Percentiles rank a stretch among this genome's conserved stretches.
These are phyloP conservation scores for Haplosporangium sp. DNA, from an alignment of 371 early-diverging fungal species.

Conservation along the genomic window DNA sequence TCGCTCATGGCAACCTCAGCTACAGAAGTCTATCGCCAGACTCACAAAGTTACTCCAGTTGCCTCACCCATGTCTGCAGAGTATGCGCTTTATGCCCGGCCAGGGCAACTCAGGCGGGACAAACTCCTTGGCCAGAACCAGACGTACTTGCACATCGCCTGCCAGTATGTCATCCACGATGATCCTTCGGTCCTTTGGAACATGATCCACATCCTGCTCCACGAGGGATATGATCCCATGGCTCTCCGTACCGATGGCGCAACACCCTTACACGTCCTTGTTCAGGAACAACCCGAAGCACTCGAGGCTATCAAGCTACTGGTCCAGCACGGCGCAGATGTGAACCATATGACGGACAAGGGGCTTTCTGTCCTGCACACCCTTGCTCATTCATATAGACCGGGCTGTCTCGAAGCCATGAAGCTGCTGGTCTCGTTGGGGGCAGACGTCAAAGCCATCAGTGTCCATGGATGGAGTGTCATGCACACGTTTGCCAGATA, in stretches of 20 bases:
- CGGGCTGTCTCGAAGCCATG: constrained; percentile 52
- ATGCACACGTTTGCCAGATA: constrained; percentile 55
- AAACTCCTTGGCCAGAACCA: constrained; percentile 37
- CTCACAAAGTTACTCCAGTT: neutral
- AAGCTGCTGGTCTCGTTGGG: constrained; percentile 45
- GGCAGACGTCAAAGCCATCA: constrained; percentile 47
- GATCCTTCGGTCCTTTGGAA: constrained; percentile 45
- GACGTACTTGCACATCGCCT: constrained; percentile 46
- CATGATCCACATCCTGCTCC: constrained; percentile 48
- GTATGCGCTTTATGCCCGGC: constrained; percentile 46
- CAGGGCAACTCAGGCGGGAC: constrained; percentile 42
- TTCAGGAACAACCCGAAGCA: constrained; percentile 49
- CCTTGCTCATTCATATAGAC: constrained; percentile 42
- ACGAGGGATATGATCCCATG: constrained; percentile 50
- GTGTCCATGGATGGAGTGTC: constrained; percentile 50
- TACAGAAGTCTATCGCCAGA: constrained; percentile 17
- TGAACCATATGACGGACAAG: constrained; percentile 44
- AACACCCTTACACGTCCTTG: constrained; percentile 46
- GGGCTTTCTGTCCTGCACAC: constrained; percentile 49
- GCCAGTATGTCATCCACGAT: constrained; percentile 35
- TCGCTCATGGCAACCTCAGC: constrained; percentile 25
- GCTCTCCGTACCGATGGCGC: constrained; percentile 40
- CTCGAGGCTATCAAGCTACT: constrained; percentile 42
- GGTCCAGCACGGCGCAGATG: constrained; percentile 41
- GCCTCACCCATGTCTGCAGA: constrained; percentile 34